Base-by-base conservation (phyloP, 768 basidiomycete genomes). In the Termitomyces sp. region DNA sequence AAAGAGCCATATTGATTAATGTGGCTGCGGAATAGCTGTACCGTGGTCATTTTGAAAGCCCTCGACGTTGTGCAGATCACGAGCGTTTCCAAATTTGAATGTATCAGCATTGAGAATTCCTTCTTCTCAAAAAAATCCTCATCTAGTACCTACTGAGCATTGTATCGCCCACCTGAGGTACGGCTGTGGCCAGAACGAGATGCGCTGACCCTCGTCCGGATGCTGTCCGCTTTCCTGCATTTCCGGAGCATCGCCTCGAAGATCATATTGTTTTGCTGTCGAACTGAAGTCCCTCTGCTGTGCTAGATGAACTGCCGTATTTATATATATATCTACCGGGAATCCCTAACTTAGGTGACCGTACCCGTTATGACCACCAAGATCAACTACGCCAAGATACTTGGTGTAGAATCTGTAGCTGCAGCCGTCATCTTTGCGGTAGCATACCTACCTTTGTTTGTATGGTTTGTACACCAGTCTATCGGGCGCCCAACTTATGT, bases 341-440 rank as follows among this genome's bases (percentile, higher is more conserved):
- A 19, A 8, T n/a, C 17, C 5, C n/a, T 10, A 30, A n/a, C 10
- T 11, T 40, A n/a, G 26, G 35, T 51, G 30, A 7, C 48, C 15
- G 1, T 37, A 15, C 42, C 15, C 26, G 28, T 23, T 19, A 46
- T 53, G 56, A 12, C 50, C 3, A 19, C 53, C 26, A 38, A 19
- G 5, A 58, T 71, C 50, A 70, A 77, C 61, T 75, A 71, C 55
- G 75, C 73, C 8, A 53, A 69, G 12, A 42, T 42, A 10, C 61
- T 66, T 10, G 76, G 75, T 0, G 67, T 73, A 45, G 48, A 71
- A 26, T 76, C 75, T 14, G 21, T 70, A 1, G 60, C 71, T 2
- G 75, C 68, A 0, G 69, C 76, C 14, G 59, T 65, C 3, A 44
- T 76, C 17, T 77, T 78, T 51, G 67, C 75, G 0, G 53, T 68